These are phyloP conservation scores for Omphalotus guepiniiformis DNA, from an alignment of 768 basidiomycete genomes.

Conservation along the genomic window DNA sequence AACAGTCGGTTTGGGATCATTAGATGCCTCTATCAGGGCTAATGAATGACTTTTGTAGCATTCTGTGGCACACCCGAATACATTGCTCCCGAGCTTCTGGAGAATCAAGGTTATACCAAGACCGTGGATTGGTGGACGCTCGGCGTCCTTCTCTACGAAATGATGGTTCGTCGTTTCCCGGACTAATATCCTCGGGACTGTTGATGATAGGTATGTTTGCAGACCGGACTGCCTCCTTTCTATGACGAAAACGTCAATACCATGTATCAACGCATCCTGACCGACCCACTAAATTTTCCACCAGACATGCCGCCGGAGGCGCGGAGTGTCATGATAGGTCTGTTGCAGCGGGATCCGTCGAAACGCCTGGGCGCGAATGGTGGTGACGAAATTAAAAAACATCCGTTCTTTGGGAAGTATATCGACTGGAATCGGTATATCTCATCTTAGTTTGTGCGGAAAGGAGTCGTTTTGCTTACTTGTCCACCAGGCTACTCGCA, in stretches of 20 bases:
- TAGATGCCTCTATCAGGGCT: too few relatives aligned
- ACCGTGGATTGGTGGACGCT: slow-evolving; percentile 99
- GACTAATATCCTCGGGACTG: background rate
- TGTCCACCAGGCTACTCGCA: slow-evolving; percentile 56
- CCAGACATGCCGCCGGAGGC: slow-evolving; percentile 87
- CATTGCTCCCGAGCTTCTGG: slow-evolving; percentile 94
- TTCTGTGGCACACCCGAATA: slow-evolving; percentile 99
- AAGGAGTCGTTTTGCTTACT: background rate
- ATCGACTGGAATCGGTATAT: slow-evolving; percentile 80
- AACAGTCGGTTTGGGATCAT: slow-evolving; percentile 64
- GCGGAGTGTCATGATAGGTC: slow-evolving; percentile 78
- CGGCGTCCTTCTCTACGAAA: slow-evolving; percentile 94
- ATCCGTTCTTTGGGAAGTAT: slow-evolving; percentile 92
- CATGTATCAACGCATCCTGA: slow-evolving; percentile 94
- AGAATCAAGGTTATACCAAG: slow-evolving; percentile 95
- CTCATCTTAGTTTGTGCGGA: background rate
- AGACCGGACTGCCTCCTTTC: slow-evolving; percentile 97
- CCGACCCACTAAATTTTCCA: slow-evolving; percentile 90
- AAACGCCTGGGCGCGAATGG: slow-evolving; percentile 88
- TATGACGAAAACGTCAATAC: slow-evolving; percentile 99
- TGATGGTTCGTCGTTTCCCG: slow-evolving; percentile 59
- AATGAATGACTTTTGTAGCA: slow-evolving; percentile 44
- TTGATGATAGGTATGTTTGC: slow-evolving; percentile 11
- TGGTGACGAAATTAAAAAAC: slow-evolving; percentile 93
- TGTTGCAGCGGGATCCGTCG: slow-evolving; percentile 86